These are phyloP conservation scores for Rosa multiflora DNA, from an alignment of 306 rosid species.

Conservation along the genomic window DNA sequence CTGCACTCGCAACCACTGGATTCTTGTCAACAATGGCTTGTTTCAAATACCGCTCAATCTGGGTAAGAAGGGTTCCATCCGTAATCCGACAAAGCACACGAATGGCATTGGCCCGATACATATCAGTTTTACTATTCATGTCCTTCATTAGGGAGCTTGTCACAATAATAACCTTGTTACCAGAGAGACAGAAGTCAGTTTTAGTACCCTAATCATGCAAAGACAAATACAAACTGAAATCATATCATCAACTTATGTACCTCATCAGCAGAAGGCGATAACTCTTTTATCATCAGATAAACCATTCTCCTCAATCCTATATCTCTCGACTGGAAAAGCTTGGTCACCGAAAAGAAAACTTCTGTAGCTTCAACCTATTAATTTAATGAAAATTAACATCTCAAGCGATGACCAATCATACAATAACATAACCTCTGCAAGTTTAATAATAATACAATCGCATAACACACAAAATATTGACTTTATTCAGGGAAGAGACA, in stretches of 20 bases:
- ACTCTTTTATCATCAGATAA: constrained; percentile 89
- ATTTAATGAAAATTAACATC: constrained; percentile 21
- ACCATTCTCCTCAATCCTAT: constrained; percentile 98
- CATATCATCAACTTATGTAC: constrained; percentile 33
- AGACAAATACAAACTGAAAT: constrained; percentile 18
- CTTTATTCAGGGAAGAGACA: not conserved
- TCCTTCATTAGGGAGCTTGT: constrained; percentile 99
- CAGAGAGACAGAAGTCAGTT: constrained; percentile 34
- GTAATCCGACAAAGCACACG: constrained; percentile 98
- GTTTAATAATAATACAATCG: not conserved
- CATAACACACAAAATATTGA: not conserved
- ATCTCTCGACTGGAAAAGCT: constrained; percentile 95
- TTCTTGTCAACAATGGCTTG: constrained; percentile 98
- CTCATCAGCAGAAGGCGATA: constrained; percentile 97
- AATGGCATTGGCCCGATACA: constrained; percentile 98
- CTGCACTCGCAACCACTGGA: constrained; percentile 99
- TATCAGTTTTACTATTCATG: constrained; percentile 96
- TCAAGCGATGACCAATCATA: constrained; percentile 6
- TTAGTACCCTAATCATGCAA: constrained; percentile 19
- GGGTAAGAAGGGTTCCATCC: constrained; percentile 96
- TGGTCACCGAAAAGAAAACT: constrained; percentile 95
- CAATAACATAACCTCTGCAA: constrained; percentile 12
- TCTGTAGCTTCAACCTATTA: constrained; percentile 94
- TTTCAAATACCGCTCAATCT: constrained; percentile 93
- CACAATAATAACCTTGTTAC: constrained; percentile 78